These are phyloP conservation scores for Patellifolia procumbens DNA, from an alignment of 179 eudicot species.

Conservation along the genomic window DNA sequence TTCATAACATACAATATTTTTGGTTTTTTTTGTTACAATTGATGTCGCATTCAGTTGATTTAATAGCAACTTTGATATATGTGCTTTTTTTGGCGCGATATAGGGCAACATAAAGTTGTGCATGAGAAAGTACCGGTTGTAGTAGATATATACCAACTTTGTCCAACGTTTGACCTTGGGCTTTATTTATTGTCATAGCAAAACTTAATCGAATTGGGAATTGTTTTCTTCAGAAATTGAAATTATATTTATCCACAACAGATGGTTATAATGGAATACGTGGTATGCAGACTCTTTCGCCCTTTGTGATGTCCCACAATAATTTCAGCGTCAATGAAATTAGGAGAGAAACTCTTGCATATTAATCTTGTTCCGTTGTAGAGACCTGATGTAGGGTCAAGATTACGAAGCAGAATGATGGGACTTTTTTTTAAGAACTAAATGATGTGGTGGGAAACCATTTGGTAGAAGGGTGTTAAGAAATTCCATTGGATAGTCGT, in stretches of 20 bases:
- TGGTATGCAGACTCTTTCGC: background rate
- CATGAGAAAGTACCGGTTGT: too few relatives aligned
- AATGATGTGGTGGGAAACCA: slow-evolving; percentile 4
- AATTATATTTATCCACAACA: too few relatives aligned
- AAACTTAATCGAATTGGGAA: too few relatives aligned
- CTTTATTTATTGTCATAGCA: too few relatives aligned
- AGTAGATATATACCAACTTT: too few relatives aligned
- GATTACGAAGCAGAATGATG: background rate
- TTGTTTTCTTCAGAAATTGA: too few relatives aligned
- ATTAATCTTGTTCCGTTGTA: slow-evolving; percentile 19
- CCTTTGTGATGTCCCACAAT: background rate
- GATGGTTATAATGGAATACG: too few relatives aligned
- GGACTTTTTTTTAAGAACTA: background rate
- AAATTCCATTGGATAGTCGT: slow-evolving; percentile 2
- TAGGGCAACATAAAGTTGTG: too few relatives aligned
- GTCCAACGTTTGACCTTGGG: too few relatives aligned
- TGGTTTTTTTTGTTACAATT: background rate
- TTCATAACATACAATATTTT: slow-evolving; percentile 11
- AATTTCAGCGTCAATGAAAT: slow-evolving; percentile 10
- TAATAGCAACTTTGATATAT: background rate
- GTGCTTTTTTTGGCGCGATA: too few relatives aligned
- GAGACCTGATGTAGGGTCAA: background rate
- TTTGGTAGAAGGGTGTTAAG: background rate
- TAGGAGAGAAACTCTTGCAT: background rate
- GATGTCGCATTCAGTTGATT: background rate